Base-by-base conservation (phyloP, 176 grass and related monocot species). In the Zoysia pacifica region DNA sequence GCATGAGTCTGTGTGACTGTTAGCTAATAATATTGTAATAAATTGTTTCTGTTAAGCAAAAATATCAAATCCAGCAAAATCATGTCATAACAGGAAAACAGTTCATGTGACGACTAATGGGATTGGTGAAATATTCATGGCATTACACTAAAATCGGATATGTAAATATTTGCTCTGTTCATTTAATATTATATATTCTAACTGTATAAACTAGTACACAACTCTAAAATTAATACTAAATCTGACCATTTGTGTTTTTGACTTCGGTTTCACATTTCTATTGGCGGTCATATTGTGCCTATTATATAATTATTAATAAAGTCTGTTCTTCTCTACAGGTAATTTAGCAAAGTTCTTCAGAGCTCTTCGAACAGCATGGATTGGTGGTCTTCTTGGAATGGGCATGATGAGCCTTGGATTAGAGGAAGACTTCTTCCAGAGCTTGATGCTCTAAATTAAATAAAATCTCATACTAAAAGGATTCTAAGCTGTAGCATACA, bases 381-480 rank as follows among this genome's bases (percentile, higher is more conserved):
- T 44, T 1, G 72, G 81, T 83, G 78, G 68, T 79, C 82, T 87
- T 75, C 84, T 94, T 85, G 91, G 83, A 70, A 74, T 90, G 61
- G 96, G 96, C 75, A 86, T 77, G 77, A 60, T 67, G 35, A 93
- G 42, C 68, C 66, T 94, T 82, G 92, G 90, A 84, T 74, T 94
- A 74, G 86, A 73, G 56, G 52, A 81, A 38, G 90, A 94, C 43
- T 94, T 98, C 86, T 98, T 94, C 90, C 72, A 86, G 38, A 84
- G 85, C 65, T 98, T 98, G 78, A 82, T 87, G 18, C 62, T 93
- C 54, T 98, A 88, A 90, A 85, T 50, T 65, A 88, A 79, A 65
- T 56, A 70, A 41, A 76, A 75, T 75, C 42, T 60, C 51, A 70
- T 58, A 43, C 52, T 19, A 43, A 52, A n/a, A 52, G 37, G 38